These are phyloP conservation scores for Fusarium sp. DNA, from an alignment of 2,329 filamentous ascomycete species.

Conservation along the genomic window DNA sequence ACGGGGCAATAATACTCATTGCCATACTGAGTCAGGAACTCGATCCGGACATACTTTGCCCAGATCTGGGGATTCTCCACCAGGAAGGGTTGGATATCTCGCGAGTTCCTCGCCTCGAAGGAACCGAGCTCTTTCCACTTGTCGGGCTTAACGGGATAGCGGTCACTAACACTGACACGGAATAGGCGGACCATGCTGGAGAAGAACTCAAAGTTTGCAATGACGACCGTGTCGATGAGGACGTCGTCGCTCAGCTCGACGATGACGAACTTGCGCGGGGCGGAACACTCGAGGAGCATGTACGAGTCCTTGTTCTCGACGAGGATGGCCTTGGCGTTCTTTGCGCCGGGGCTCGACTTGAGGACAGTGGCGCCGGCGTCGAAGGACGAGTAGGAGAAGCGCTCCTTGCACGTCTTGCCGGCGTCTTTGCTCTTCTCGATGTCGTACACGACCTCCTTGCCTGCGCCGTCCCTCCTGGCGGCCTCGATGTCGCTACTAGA, in stretches of 20 bases:
- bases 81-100: constrained; percentile 93
- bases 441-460: constrained; percentile 60
- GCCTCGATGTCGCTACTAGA: background rate
- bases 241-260: constrained; percentile 91
- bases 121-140: constrained; percentile 91
- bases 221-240: constrained; percentile 93
- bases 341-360: constrained; percentile 88
- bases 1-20: constrained; percentile 97
- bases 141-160: constrained; percentile 91
- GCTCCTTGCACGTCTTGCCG: constrained; percentile 96
- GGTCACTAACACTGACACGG: constrained; percentile 90
- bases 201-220: constrained; percentile 99
- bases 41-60: constrained; percentile 91
- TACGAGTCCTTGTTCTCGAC: constrained; percentile 99
- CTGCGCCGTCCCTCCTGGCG: constrained; percentile 34
- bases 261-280: constrained; percentile 91
- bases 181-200: constrained; percentile 96
- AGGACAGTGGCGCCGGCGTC: constrained; percentile 94
- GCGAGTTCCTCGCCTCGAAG: constrained; percentile 91
- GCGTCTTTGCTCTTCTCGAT: constrained; percentile 87
- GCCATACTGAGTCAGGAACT: constrained; percentile 93
- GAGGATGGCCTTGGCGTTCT: constrained; percentile 88
- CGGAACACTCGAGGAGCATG: constrained; percentile 92
- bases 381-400: constrained; percentile 97
- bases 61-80: constrained; percentile 96